Base-by-base conservation (phyloP, 2,329 filamentous ascomycete genomes). In the Ophiocordyceps sinensis region DNA sequence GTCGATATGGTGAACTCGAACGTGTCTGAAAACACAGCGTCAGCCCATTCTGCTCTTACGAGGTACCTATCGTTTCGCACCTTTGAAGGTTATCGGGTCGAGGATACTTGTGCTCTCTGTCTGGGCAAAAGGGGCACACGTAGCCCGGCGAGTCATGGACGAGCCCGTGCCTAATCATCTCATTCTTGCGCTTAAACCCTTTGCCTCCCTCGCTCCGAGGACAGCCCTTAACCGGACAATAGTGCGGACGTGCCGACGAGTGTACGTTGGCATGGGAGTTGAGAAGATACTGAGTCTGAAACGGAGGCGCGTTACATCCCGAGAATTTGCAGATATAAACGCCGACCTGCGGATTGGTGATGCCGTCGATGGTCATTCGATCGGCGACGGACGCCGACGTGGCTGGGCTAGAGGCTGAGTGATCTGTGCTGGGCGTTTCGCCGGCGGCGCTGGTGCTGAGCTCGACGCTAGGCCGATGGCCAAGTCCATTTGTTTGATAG, bases 81-180 rank as follows among this genome's bases (percentile, higher is more conserved):
- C 89, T 79, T 66, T 95, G 89, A 42, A 98, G 66, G 67, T 96
- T 96, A 59, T 98, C 91, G 29, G 91, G 91, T 50, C 91, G 73
- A 5, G 91, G 91, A 58, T 96, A 96, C 56, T 83, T 88, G 60
- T 95, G 89, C 57, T 95, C 87, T 49, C 87, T 74, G 53, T 94
- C 87, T 1, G 86, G 84, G 59, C 91, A 98, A 56, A 95, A 96
- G 0, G 91, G 91, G 59, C 91, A 98, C 28, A 94, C 79, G 54
- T 96, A 98, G 45, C 89, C 89, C 1, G 91, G 91, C 8, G 86
- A 94, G 49, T 87, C 82, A 55, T 98, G 91, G 4, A 96, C 91
- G 3, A 96, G 72, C 1, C 89, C 88, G 54, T 82, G 78, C 26
- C 78, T 63, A 37, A 82, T 82, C 78, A 82, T 81, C 55, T 82